Evolutionary conservation across 805 yeast species (phyloP).

Genomic region (Zygotorulaspora chibaensis): DNA sequence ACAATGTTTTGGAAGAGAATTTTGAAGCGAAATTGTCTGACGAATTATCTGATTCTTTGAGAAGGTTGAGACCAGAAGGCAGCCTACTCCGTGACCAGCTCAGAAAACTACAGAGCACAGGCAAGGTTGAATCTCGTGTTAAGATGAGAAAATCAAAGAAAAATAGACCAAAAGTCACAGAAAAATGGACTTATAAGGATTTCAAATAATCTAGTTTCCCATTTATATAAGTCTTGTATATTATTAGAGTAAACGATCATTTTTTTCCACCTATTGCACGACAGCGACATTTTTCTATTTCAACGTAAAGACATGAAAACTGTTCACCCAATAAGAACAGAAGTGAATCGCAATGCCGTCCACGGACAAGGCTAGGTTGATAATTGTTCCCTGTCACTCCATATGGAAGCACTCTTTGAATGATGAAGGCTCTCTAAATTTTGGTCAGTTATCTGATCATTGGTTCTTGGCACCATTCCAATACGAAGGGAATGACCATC

Average conservation of each 20-base stretch:
- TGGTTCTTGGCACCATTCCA: constrained; percentile 73
- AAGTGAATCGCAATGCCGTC: not conserved
- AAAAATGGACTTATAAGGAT: constrained; percentile 92
- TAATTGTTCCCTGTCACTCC: constrained; percentile 60
- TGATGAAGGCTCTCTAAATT: constrained; percentile 27
- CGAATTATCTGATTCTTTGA: constrained; percentile 80
- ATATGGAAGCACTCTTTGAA: constrained; percentile 43
- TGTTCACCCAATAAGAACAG: not conserved
- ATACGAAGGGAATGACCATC: constrained; percentile 62
- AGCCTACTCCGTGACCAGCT: constrained; percentile 77
- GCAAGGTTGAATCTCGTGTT: constrained; percentile 80
- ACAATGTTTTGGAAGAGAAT: constrained; percentile 44
- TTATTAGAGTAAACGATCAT: not conserved
- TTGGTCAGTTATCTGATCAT: constrained; percentile 47
- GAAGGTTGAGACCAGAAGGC: constrained; percentile 88
- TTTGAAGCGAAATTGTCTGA: constrained; percentile 80
- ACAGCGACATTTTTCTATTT: not conserved
- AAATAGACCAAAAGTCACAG: constrained; percentile 72
- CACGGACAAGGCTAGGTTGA: constrained; percentile 28
- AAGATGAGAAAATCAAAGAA: constrained; percentile 58
- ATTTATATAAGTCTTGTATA: constrained; percentile 5
- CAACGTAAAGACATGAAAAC: no score
- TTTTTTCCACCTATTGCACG: not conserved
- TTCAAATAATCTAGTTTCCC: constrained; percentile 46
- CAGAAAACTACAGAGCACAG: constrained; percentile 75